A percentile compares a stretch with the other conserved stretches of the same genome.
These are phyloP conservation scores for Tetraselmis striata DNA, from an alignment of 139 green algal species.

Conservation along the genomic window DNA sequence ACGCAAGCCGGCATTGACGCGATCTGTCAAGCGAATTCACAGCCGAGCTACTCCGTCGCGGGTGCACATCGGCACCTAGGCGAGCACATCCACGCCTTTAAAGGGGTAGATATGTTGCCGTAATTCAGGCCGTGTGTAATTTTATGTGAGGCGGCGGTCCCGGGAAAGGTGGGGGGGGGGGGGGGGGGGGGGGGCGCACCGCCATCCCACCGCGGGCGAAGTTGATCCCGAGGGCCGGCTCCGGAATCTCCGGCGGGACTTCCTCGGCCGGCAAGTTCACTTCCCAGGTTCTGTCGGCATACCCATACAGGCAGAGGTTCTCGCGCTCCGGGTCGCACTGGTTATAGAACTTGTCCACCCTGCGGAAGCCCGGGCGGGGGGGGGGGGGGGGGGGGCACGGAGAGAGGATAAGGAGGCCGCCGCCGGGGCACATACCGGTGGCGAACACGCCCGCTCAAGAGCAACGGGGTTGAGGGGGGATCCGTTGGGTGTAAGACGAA, in stretches of 20 bases:
- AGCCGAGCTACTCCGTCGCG: too few relatives aligned
- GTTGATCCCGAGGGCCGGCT: slow-evolving; percentile 55
- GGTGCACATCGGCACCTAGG: too few relatives aligned
- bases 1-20: too few relatives aligned
- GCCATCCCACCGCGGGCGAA: slow-evolving; percentile 52
- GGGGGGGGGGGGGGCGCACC: not conserved
- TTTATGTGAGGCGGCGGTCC: too few relatives aligned
- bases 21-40: too few relatives aligned
- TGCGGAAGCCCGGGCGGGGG: not conserved
- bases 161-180: too few relatives aligned
- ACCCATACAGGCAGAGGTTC: slow-evolving; percentile 54
- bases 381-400: not conserved
- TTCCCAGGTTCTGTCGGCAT: slow-evolving; percentile 42
- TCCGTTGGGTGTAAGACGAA: not conserved
- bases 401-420: not conserved
- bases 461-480: not conserved
- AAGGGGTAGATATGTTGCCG: too few relatives aligned
- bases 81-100: too few relatives aligned
- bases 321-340: slow-evolving; percentile 43
- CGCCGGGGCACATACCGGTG: too few relatives aligned
- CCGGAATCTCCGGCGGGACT: slow-evolving; percentile 48
- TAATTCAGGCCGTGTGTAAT: too few relatives aligned
- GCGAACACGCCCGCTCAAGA: too few relatives aligned
- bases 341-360: slow-evolving; percentile 20
- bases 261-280: slow-evolving; percentile 49